phyloP scores from a whole-genome alignment of 2,329 filamentous ascomycete genomes.

The Ophiostoma pallidulum region DNA sequence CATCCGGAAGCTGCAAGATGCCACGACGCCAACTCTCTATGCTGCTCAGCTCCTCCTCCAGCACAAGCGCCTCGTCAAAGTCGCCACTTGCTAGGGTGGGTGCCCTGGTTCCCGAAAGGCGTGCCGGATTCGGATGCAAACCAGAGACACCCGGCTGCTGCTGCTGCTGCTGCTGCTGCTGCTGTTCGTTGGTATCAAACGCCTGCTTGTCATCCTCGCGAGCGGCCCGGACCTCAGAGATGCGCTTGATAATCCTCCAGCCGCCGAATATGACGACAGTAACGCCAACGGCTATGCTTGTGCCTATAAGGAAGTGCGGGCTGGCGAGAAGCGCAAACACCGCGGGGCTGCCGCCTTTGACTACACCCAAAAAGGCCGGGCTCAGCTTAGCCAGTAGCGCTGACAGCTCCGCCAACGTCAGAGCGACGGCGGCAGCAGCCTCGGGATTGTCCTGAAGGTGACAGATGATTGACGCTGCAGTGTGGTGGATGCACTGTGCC shows the following conservation, averaged over 20 bases:
- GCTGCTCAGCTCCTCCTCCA: slow-evolving; percentile 48
- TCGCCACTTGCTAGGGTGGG: slow-evolving; percentile 10
- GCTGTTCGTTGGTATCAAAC: slow-evolving; percentile 20
- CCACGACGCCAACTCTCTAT: slow-evolving; percentile 53
- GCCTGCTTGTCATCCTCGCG: slow-evolving; percentile 22
- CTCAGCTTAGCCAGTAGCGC: slow-evolving; percentile 74
- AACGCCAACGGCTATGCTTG: slow-evolving; percentile 80
- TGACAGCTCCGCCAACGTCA: slow-evolving; percentile 86
- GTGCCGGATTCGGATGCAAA: background rate
- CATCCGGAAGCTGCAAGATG: slow-evolving; percentile 35
- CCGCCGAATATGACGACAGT: slow-evolving; percentile 93
- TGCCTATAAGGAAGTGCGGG: slow-evolving; percentile 90
- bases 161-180: slow-evolving; percentile 8
- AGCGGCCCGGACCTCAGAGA: slow-evolving; percentile 37
- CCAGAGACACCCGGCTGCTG: background rate
- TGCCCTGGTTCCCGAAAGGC: background rate
- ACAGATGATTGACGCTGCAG: slow-evolving; percentile 70
- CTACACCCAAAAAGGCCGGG: slow-evolving; percentile 61
- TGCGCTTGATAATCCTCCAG: slow-evolving; percentile 93
- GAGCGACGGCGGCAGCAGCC: slow-evolving; percentile 83
- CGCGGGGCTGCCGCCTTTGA: slow-evolving; percentile 76
- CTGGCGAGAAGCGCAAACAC: slow-evolving; percentile 79
- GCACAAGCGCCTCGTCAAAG: slow-evolving; percentile 46
- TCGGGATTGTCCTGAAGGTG: slow-evolving; percentile 66
- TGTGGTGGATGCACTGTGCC: slow-evolving; percentile 79